Evolutionary conservation across 164 flowering plant genomes (phyloP).

Genomic region (Akebia trifoliata): DNA sequence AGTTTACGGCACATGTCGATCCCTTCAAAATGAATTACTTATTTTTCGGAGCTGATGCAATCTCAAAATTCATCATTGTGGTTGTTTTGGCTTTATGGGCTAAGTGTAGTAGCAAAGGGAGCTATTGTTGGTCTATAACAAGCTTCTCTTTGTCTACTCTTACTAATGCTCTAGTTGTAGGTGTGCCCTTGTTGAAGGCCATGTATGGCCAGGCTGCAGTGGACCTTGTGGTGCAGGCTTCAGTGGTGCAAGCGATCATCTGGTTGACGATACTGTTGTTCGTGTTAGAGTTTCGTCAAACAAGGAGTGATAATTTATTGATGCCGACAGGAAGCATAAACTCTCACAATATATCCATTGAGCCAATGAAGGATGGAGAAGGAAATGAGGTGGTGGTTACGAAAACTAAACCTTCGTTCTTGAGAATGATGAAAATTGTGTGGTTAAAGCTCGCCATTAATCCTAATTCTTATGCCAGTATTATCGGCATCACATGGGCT

Average conservation of each 20-base stretch:
- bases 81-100: slow-evolving; percentile 53
- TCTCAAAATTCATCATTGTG: slow-evolving; percentile 50
- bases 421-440: slow-evolving; percentile 49
- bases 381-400: slow-evolving; percentile 8
- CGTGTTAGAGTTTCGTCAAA: slow-evolving; percentile 45
- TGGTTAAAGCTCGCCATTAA: slow-evolving; percentile 49
- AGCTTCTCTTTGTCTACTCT: slow-evolving; percentile 60
- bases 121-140: slow-evolving; percentile 63
- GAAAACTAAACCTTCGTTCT: slow-evolving; percentile 29
- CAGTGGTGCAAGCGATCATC: slow-evolving; percentile 50
- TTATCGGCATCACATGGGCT: slow-evolving; percentile 64
- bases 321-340: not conserved
- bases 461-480: slow-evolving; percentile 60
- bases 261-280: slow-evolving; percentile 59
- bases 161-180: slow-evolving; percentile 61
- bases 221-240: slow-evolving; percentile 61
- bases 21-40: slow-evolving; percentile 55
- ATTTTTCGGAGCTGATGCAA: slow-evolving; percentile 53
- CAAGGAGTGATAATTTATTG: slow-evolving; percentile 18
- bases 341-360: slow-evolving; percentile 1
- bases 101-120: slow-evolving; percentile 51
- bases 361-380: slow-evolving; percentile 25
- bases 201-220: slow-evolving; percentile 59
- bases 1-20: slow-evolving; percentile 47
- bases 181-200: slow-evolving; percentile 62